Conservation (phyloP, 306 rosid species). For the Corylus heterophylla region DNA sequence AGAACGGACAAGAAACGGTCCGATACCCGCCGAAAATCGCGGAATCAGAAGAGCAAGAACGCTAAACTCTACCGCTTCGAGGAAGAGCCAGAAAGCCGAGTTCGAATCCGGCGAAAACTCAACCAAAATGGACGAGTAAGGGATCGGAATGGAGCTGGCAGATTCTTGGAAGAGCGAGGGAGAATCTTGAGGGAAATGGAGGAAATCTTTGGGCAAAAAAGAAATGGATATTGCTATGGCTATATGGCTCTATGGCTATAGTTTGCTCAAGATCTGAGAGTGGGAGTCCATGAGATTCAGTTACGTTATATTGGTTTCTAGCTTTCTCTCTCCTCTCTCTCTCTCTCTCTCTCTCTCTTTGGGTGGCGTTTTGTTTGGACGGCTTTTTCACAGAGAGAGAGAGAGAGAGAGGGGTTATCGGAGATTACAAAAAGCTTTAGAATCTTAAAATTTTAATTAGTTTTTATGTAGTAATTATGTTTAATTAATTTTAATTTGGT, state of each 20-base stretch:
- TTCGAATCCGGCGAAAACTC: background rate
- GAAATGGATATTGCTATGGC: background rate
- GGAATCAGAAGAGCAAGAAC: slow-evolving; percentile 2
- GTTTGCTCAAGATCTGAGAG: slow-evolving; percentile 62
- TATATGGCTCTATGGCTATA: slow-evolving; percentile 24
- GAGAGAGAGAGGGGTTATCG: background rate
- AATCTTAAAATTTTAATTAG: background rate
- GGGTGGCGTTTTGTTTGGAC: slow-evolving; percentile 30
- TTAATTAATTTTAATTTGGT: background rate
- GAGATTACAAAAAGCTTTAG: slow-evolving; percentile 17
- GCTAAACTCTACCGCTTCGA: slow-evolving; percentile 11
- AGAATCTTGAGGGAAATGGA: slow-evolving; percentile 30
- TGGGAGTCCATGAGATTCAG: slow-evolving; percentile 38
- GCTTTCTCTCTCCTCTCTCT: background rate
- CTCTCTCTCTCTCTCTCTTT: background rate
- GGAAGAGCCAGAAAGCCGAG: background rate
- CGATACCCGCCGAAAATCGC: slow-evolving; percentile 5
- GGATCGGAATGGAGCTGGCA: background rate
- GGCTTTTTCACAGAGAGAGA: background rate
- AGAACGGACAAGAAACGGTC: slow-evolving; percentile 21
- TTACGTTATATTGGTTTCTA: slow-evolving; percentile 19
- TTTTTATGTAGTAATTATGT: background rate
- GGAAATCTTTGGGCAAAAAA: background rate
- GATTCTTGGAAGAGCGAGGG: slow-evolving; percentile 26
- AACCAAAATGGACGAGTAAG: background rate